Percentiles rank a stretch among this genome's conserved stretches.
phyloP scores from a whole-genome alignment of 2,329 filamentous ascomycete species.

The Laburnicola sp. region DNA sequence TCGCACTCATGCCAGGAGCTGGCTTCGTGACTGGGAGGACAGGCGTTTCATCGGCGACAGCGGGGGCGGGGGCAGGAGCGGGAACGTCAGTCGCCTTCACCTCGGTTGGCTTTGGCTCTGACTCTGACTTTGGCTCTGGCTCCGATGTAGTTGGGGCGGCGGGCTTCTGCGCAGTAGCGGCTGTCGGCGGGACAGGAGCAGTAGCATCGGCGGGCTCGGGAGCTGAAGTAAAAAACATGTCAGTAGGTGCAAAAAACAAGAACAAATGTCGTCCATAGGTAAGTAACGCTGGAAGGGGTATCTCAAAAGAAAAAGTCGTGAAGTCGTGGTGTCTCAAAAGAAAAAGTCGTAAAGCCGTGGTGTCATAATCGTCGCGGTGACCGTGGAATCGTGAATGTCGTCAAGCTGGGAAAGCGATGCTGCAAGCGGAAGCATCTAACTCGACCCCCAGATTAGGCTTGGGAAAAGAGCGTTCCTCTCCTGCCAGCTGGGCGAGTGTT shows the following conservation, averaged over 20 bases:
- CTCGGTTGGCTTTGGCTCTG: conserved; percentile 23
- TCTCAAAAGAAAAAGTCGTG: not conserved
- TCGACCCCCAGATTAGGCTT: not conserved
- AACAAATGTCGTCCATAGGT: conserved; percentile 10
- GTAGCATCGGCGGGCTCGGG: conserved; percentile 39
- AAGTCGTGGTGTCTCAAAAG: not conserved
- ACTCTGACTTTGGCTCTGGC: conserved; percentile 19
- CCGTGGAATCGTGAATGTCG: conserved; percentile 5
- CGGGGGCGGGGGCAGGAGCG: conserved; percentile 21
- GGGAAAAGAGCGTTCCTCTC: not conserved
- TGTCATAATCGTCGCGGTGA: not conserved
- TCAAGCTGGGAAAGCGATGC: not conserved
- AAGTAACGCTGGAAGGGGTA: not conserved
- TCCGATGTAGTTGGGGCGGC: conserved; percentile 18
- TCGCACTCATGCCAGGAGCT: conserved; percentile 46
- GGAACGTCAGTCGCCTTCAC: conserved; percentile 20
- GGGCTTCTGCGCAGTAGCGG: conserved; percentile 28
- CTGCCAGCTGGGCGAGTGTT: not conserved
- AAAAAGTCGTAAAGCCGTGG: conserved; percentile 6
- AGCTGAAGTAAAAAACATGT: conserved; percentile 27
- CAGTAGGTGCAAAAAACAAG: conserved; percentile 20
- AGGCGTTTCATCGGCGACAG: conserved; percentile 24
- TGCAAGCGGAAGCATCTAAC: not conserved
- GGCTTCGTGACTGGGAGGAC: conserved; percentile 31
- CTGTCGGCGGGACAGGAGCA: conserved; percentile 35